Percentiles rank a stretch among this genome's conserved stretches.
phyloP scores from a whole-genome alignment of 163 green algal genomes.

The Smithsoniella earleae region DNA sequence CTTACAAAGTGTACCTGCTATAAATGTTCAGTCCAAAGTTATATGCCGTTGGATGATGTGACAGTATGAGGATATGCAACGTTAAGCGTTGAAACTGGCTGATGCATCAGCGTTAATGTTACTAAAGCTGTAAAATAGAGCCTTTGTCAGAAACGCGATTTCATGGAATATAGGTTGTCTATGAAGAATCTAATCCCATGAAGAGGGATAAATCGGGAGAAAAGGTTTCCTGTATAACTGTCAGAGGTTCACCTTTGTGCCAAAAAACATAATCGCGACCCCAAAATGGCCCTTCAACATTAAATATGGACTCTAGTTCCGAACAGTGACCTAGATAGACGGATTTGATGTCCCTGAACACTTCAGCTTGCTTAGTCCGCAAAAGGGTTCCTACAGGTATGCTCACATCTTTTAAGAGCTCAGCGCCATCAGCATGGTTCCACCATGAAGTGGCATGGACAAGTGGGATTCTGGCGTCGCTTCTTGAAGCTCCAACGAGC shows the following conservation, averaged over 20 bases:
- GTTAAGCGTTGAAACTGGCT: not conserved
- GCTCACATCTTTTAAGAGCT: constrained; percentile 56
- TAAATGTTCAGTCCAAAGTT: too few relatives aligned
- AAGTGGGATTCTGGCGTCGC: constrained; percentile 52
- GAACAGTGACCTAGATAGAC: constrained; percentile 57
- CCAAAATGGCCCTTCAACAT: constrained; percentile 66
- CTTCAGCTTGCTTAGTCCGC: constrained; percentile 58
- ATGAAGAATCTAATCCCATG: too few relatives aligned
- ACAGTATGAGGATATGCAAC: too few relatives aligned
- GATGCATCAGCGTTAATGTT: not conserved
- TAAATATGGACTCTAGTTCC: constrained; percentile 53
- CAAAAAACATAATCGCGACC: constrained; percentile 81
- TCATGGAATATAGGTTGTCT: too few relatives aligned
- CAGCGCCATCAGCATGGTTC: constrained; percentile 48
- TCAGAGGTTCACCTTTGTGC: constrained; percentile 64
- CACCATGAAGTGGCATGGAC: constrained; percentile 92
- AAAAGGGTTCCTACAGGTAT: constrained; percentile 81
- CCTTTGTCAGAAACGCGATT: too few relatives aligned
- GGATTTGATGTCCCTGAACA: constrained; percentile 70
- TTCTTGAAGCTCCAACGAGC: too few relatives aligned
- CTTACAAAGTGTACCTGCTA: too few relatives aligned
- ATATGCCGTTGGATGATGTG: too few relatives aligned
- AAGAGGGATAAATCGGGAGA: not conserved
- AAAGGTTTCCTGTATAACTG: constrained; percentile 90
- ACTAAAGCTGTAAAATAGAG: too few relatives aligned